Percentiles rank a stretch among this genome's conserved stretches.
Conservation (phyloP, 2,329 filamentous ascomycete genomes). For the Arthrobotrys megalospora region DNA sequence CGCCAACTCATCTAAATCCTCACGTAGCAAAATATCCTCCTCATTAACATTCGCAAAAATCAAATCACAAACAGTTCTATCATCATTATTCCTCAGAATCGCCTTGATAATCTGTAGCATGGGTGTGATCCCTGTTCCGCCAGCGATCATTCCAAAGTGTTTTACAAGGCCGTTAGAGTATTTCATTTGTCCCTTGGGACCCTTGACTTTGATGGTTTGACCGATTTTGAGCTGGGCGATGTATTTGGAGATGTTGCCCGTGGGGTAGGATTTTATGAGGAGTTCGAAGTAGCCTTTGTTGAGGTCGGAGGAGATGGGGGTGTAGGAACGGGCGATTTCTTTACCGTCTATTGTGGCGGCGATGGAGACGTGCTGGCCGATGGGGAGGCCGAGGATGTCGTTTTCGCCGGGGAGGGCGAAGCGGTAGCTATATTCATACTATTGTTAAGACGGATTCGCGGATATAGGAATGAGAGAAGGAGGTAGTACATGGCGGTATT, state of each 20-base stretch:
- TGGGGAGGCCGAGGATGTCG: conserved; percentile 92
- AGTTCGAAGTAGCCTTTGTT: conserved; percentile 90
- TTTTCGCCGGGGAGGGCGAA: conserved; percentile 84
- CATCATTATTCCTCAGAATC: conserved; percentile 84
- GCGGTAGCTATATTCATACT: conserved; percentile 78
- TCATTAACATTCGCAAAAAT: conserved; percentile 97
- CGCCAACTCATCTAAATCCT: conserved; percentile 86
- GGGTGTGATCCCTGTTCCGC: conserved; percentile 96
- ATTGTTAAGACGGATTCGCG: conserved; percentile 53
- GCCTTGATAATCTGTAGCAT: conserved; percentile 98
- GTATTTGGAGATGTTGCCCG: conserved; percentile 96
- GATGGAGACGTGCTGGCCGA: conserved; percentile 99
- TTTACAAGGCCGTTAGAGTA: conserved; percentile 98
- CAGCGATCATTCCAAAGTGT: conserved; percentile 97
- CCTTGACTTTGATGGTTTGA: conserved; percentile 88
- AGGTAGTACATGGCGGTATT: conserved; percentile 90
- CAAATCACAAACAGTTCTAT: conserved; percentile 90
- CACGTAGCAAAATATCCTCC: conserved; percentile 92
- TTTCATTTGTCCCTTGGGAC: conserved; percentile 97
- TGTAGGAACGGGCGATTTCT: conserved; percentile 92
- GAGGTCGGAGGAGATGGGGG: conserved; percentile 89
- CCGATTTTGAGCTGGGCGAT: conserved; percentile 87
- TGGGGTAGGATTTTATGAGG: conserved; percentile 97
- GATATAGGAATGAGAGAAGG: not conserved
- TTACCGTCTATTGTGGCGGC: conserved; percentile 86